Evolutionary conservation across 257 asterid species (phyloP).

Genomic region (Fraxinus quadrangulata): DNA sequence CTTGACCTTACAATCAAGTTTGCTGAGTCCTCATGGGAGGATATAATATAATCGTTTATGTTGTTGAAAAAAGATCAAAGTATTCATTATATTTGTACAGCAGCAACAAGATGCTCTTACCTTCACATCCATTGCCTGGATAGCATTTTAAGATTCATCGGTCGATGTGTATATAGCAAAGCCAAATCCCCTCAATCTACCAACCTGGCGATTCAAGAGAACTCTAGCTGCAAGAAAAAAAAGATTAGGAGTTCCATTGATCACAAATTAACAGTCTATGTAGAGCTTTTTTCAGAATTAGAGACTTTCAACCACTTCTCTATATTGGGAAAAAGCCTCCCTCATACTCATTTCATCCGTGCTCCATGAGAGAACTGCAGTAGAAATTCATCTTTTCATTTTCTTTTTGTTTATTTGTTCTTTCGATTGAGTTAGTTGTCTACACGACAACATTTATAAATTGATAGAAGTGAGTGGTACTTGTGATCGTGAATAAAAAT

Average conservation of each 20-base stretch:
- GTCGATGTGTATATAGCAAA: slow-evolving; percentile 64
- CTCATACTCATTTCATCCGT: slow-evolving; percentile 64
- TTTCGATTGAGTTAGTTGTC: too few relatives aligned
- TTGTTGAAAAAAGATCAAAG: not conserved
- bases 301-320: slow-evolving; percentile 72
- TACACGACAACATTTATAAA: too few relatives aligned
- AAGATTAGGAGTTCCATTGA: not conserved
- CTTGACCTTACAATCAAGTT: too few relatives aligned
- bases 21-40: too few relatives aligned
- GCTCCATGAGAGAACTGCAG: slow-evolving; percentile 68
- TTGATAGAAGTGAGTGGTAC: too few relatives aligned
- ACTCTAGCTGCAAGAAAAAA: slow-evolving; percentile 58
- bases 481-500: too few relatives aligned
- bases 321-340: slow-evolving; percentile 73
- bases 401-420: too few relatives aligned
- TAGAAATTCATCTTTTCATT: too few relatives aligned
- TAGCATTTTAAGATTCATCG: slow-evolving; percentile 76
- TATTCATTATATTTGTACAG: not conserved
- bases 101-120: slow-evolving; percentile 29
- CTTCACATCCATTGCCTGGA: slow-evolving; percentile 79
- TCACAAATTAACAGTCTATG: not conserved
- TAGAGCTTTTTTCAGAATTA: not conserved
- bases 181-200: slow-evolving; percentile 87
- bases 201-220: slow-evolving; percentile 72
- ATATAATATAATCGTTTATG: too few relatives aligned